These are phyloP conservation scores for Neocucurbitaria cava DNA, from an alignment of 2,329 filamentous ascomycete genomes.

Conservation along the genomic window DNA sequence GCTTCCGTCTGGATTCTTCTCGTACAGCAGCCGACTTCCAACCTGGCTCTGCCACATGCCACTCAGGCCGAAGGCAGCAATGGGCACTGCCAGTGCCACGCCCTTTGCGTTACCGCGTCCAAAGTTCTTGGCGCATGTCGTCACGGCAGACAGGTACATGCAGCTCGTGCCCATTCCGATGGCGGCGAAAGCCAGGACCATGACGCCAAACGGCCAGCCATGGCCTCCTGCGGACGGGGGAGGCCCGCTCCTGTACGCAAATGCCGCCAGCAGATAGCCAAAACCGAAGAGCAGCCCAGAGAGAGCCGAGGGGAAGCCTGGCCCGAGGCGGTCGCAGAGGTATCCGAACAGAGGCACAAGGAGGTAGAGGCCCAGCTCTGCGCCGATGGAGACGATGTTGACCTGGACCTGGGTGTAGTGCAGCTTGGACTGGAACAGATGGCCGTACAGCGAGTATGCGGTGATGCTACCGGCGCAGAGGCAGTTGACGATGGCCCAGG, in stretches of 20 bases:
- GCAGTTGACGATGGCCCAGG: constrained; percentile 67
- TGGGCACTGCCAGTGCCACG: constrained; percentile 85
- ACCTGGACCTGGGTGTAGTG: constrained; percentile 92
- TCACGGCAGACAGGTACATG: constrained; percentile 91
- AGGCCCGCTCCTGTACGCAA: constrained; percentile 71
- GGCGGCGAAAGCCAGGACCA: constrained; percentile 83
- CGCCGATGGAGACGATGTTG: constrained; percentile 86
- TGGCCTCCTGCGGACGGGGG: constrained; percentile 58
- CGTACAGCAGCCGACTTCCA: constrained; percentile 78
- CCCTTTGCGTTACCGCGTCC: constrained; percentile 87
- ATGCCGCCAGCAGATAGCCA: constrained; percentile 85
- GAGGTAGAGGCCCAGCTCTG: constrained; percentile 87
- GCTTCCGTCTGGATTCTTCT: constrained; percentile 67
- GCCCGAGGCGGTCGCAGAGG: constrained; percentile 86
- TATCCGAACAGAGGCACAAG: constrained; percentile 91
- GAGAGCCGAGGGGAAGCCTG: constrained; percentile 75
- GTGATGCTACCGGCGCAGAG: constrained; percentile 91
- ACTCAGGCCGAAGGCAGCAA: constrained; percentile 90
- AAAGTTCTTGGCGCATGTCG: constrained; percentile 98
- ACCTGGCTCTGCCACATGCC: constrained; percentile 96
- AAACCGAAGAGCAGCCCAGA: constrained; percentile 76
- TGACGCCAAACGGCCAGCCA: constrained; percentile 77
- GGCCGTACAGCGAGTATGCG: constrained; percentile 92
- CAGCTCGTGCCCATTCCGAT: constrained; percentile 84
- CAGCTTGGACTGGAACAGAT: constrained; percentile 83